Conservation (phyloP, 1,284 basidiomycete species). For the Marasmius fiardii region DNA sequence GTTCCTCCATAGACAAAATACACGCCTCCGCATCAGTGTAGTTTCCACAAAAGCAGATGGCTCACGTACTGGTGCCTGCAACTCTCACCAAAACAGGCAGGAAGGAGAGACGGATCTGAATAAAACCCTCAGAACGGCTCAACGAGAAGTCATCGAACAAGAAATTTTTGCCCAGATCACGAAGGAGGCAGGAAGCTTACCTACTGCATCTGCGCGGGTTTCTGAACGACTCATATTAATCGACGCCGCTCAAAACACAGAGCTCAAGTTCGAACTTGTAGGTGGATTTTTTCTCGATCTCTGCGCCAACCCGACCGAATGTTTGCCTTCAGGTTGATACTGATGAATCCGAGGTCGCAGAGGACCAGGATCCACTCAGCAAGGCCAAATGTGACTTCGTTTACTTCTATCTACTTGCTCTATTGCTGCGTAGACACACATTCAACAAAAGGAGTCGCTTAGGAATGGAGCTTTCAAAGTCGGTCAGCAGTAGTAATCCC, state of each 20-base stretch:
- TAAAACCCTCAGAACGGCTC: slow-evolving; percentile 50
- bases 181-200: slow-evolving; percentile 65
- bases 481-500: not conserved
- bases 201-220: slow-evolving; percentile 70
- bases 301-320: not conserved
- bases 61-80: slow-evolving; percentile 31
- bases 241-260: slow-evolving; percentile 65
- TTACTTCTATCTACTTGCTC: slow-evolving; percentile 55
- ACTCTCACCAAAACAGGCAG: slow-evolving; percentile 24
- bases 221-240: slow-evolving; percentile 72
- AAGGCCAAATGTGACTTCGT: slow-evolving; percentile 67
- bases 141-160: slow-evolving; percentile 71
- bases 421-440: slow-evolving; percentile 63
- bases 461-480: slow-evolving; percentile 13
- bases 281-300: slow-evolving; percentile 17
- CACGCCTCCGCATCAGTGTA: slow-evolving; percentile 57
- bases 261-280: slow-evolving; percentile 68
- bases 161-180: slow-evolving; percentile 74
- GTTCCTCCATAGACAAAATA: slow-evolving; percentile 60
- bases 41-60: slow-evolving; percentile 32
- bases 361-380: slow-evolving; percentile 7
- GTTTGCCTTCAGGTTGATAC: slow-evolving; percentile 23
- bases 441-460: slow-evolving; percentile 49
- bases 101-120: slow-evolving; percentile 37
- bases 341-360: slow-evolving; percentile 6